phyloP scores from a whole-genome alignment of 2,329 filamentous ascomycete genomes.

The Hysterium pulicare region DNA sequence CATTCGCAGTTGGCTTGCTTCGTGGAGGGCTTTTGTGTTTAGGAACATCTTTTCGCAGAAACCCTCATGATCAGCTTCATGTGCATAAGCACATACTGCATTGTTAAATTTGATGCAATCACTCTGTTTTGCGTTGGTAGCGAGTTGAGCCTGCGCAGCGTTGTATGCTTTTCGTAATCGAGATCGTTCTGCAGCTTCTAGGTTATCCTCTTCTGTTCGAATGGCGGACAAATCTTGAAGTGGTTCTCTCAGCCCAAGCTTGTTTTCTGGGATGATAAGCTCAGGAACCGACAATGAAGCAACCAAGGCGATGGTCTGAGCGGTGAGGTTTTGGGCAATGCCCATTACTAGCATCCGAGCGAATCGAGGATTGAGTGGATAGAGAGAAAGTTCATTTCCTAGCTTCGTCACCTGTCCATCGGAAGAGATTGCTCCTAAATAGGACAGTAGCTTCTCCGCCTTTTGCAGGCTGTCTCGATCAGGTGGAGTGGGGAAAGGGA shows the following conservation, averaged over 20 bases:
- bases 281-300: slow-evolving; percentile 85
- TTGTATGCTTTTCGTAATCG: slow-evolving; percentile 64
- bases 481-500: slow-evolving; percentile 92
- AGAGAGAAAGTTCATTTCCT: slow-evolving; percentile 79
- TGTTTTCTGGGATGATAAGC: slow-evolving; percentile 78
- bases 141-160: slow-evolving; percentile 72
- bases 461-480: slow-evolving; percentile 71
- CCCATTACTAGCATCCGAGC: slow-evolving; percentile 89
- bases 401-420: slow-evolving; percentile 73
- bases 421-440: slow-evolving; percentile 74
- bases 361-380: slow-evolving; percentile 86
- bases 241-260: slow-evolving; percentile 61
- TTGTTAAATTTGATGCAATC: slow-evolving; percentile 90
- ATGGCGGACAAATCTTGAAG: slow-evolving; percentile 44
- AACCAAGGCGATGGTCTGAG: slow-evolving; percentile 83
- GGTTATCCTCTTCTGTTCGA: slow-evolving; percentile 62
- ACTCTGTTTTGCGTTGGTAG: slow-evolving; percentile 69
- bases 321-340: slow-evolving; percentile 74
- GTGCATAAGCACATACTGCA: slow-evolving; percentile 76
- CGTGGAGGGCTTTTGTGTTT: slow-evolving; percentile 79
- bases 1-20: slow-evolving; percentile 75
- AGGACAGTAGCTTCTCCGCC: slow-evolving; percentile 81
- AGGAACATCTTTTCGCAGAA: slow-evolving; percentile 86
- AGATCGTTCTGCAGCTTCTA: slow-evolving; percentile 68
- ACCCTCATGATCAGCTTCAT: slow-evolving; percentile 49